Percentiles rank a stretch among this genome's conserved stretches.
phyloP scores from a whole-genome alignment of 1,139 yeast genomes.

The Yamadazyma kanchanaburiensis region DNA sequence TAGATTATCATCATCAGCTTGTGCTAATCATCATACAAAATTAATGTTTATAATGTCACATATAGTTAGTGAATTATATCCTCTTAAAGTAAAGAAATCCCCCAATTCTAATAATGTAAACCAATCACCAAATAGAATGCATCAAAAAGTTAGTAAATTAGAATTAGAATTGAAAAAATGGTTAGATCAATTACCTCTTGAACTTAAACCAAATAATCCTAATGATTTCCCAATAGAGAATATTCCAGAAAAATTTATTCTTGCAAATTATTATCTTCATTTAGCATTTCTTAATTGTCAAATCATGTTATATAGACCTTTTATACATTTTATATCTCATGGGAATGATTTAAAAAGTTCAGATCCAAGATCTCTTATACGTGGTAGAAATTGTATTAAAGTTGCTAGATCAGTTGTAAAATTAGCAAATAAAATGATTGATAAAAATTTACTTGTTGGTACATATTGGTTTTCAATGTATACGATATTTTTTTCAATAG shows the following conservation, averaged over 20 bases:
- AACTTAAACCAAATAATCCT: conserved; percentile 71
- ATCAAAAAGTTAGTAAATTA: conserved; percentile 65
- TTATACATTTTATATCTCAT: conserved; percentile 72
- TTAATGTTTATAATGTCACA: conserved; percentile 50
- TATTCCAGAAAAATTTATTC: conserved; percentile 59
- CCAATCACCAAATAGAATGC: conserved; percentile 40
- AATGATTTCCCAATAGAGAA: conserved; percentile 16
- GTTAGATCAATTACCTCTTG: conserved; percentile 70
- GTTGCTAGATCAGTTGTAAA: conserved; percentile 84
- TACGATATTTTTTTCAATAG: conserved; percentile 88
- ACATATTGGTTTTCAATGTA: conserved; percentile 93
- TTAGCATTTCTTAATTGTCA: conserved; percentile 81
- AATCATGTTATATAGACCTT: conserved; percentile 84
- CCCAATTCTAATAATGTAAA: conserved; percentile 5
- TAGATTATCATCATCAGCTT: conserved; percentile 67
- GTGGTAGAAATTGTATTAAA: conserved; percentile 82
- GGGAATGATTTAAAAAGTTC: conserved; percentile 39
- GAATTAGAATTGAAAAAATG: conserved; percentile 74
- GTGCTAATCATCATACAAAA: conserved; percentile 84
- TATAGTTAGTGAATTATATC: conserved; percentile 41
- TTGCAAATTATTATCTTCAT: conserved; percentile 76
- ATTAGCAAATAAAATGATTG: conserved; percentile 78
- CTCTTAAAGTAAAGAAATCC: conserved; percentile 27
- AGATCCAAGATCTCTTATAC: conserved; percentile 50
- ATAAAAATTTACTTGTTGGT: conserved; percentile 71